Base-by-base conservation (phyloP, 164 flowering plant genomes). In the Vitis cinerea region DNA sequence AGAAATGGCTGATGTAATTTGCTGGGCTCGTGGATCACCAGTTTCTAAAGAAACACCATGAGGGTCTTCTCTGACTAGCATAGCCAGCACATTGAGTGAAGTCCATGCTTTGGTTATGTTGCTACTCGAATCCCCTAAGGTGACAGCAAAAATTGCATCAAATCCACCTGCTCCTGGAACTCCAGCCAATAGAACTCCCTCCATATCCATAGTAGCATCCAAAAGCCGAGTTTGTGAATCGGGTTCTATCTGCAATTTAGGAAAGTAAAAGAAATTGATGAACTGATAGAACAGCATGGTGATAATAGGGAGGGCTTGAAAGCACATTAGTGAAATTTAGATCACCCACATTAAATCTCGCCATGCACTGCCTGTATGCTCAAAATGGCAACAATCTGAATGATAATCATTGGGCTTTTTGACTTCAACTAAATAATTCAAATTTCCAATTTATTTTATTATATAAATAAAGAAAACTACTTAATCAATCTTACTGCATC, bases 141-240 rank as follows among this genome's bases (percentile, higher is more conserved):
- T 85, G 57, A 96, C 80, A n/a, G 98, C 94, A 85, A 93, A 96
- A 19, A 93, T 67, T 15, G 99, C 98, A 76, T 96, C 99, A 70
- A 90, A 96, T 1, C 99, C 99, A 67, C 99, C 99, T 53, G 99
- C 99, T 71, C 99, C 99, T 54, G 99, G 99, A 77, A 96, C 95
- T 66, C 99, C 99, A 61, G 97, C 98, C 73, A 96, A 75, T 74
- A 96, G 68, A 67, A 96, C 94, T 72, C 99, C 99, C 75, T 89
- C 92, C 83, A 82, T 79, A 37, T 81, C 72, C 97, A 92, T 93
- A 0, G 99, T 92, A 53, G 88, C 77, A 76, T 93, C 94, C 78
- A 96, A 69, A 71, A 96, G 97, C 71, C 70, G 80, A 50, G 94
- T 90, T 78, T 93, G 99, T 69, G 97, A 84, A 74, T 92, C 88